These are phyloP conservation scores for Coprinopsis strossmayeri DNA, from an alignment of 768 basidiomycete species.

Conservation along the genomic window DNA sequence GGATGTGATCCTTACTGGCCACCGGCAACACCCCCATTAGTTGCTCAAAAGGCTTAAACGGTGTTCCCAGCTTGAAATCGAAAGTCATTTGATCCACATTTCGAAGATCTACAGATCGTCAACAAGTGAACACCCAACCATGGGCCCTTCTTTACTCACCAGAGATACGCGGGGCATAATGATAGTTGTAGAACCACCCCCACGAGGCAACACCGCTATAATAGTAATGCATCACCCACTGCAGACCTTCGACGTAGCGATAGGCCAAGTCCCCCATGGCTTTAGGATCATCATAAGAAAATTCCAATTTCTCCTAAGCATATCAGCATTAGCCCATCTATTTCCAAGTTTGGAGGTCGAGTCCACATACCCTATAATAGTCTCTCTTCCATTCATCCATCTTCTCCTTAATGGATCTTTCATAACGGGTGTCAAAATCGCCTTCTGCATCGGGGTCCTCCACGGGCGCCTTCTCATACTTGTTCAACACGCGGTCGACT, in stretches of 20 bases:
- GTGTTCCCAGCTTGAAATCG: slow-evolving; percentile 77
- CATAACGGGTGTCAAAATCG: slow-evolving; percentile 75
- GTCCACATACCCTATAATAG: slow-evolving; percentile 80
- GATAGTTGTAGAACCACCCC: slow-evolving; percentile 99
- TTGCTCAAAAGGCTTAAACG: slow-evolving; percentile 92
- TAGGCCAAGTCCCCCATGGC: slow-evolving; percentile 66
- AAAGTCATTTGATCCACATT: slow-evolving; percentile 82
- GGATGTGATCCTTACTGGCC: slow-evolving; percentile 86
- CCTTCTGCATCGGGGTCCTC: slow-evolving; percentile 63
- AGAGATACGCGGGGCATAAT: slow-evolving; percentile 94
- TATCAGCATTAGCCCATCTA: neutral
- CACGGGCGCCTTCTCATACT: slow-evolving; percentile 84
- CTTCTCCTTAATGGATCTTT: slow-evolving; percentile 67
- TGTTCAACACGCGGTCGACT: slow-evolving; percentile 74
- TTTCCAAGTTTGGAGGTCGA: neutral
- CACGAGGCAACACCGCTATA: slow-evolving; percentile 96
- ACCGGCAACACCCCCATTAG: slow-evolving; percentile 96
- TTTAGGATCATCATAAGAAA: slow-evolving; percentile 65
- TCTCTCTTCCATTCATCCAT: slow-evolving; percentile 89
- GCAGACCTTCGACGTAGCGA: slow-evolving; percentile 87
- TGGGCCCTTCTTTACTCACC: slow-evolving; percentile 42
- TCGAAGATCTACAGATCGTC: slow-evolving; percentile 35
- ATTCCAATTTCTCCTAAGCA: slow-evolving; percentile 75
- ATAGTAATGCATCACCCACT: slow-evolving; percentile 99
- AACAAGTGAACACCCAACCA: neutral